phyloP scores from a whole-genome alignment of 2,329 filamentous ascomycete species.

The Cadophora malorum region DNA sequence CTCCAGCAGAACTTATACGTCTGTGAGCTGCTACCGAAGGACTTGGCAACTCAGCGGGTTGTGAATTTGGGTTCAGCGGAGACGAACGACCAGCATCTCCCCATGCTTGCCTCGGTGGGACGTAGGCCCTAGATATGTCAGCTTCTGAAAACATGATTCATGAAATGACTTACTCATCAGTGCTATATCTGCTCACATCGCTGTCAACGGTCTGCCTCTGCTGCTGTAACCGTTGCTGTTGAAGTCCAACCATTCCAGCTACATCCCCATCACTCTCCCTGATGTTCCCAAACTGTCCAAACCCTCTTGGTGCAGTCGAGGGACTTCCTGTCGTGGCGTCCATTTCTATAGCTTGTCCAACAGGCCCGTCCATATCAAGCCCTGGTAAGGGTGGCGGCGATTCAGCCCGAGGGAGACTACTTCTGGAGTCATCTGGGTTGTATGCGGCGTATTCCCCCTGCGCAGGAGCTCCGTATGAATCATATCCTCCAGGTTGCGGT shows the following conservation, averaged over 20 bases:
- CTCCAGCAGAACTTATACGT: conserved; percentile 37
- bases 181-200: conserved; percentile 75
- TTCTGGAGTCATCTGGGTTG: conserved; percentile 35
- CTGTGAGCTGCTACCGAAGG: conserved; percentile 45
- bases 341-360: conserved; percentile 81
- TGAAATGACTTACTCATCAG: conserved; percentile 67
- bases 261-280: conserved; percentile 75
- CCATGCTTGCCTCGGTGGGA: conserved; percentile 64
- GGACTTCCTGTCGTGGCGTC: conserved; percentile 68
- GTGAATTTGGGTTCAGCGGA: conserved; percentile 50
- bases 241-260: conserved; percentile 74
- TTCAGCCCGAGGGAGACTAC: conserved; percentile 63
- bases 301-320: conserved; percentile 49
- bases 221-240: conserved; percentile 58
- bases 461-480: conserved; percentile 28
- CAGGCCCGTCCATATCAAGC: conserved; percentile 45
- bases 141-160: conserved; percentile 5
- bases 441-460: conserved; percentile 40
- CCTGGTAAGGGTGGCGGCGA: conserved; percentile 67
- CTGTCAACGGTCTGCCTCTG: conserved; percentile 61
- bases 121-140: conserved; percentile 49
- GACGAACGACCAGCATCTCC: conserved; percentile 55
- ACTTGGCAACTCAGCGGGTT: conserved; percentile 48
- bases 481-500: conserved; percentile 33
- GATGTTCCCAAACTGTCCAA: conserved; percentile 54